Evolutionary conservation across 306 rosid species (phyloP), one percentile per base, ranked within the genome.

Genomic region (Gastrolobium bilobum): DNA sequence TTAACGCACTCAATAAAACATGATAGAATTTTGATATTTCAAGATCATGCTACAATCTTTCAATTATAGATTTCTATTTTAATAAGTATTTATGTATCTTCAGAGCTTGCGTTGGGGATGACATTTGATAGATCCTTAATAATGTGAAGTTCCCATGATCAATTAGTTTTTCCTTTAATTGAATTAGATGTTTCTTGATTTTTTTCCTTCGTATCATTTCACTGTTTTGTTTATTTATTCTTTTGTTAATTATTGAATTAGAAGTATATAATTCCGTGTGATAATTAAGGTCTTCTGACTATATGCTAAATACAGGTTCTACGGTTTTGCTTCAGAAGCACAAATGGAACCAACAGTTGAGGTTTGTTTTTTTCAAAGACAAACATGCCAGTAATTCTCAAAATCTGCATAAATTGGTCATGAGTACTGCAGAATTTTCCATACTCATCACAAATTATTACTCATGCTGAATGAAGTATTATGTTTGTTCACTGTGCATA

Each of bases 291-390:
- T 35, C 46, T 73, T 68, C 60, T 77, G 31, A 62, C 59, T 60
- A 47, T 73, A 10, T 51, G 48, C 69, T 50, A 65, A 75, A 72
- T 87, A 51, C 89, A 94, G 98, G 92, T 94, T 90, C 86, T 85
- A 94, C 76, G 98, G 97, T 80, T 94, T 94, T 90, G 92, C 97
- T 81, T 84, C 97, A 35, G 97, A 92, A 86, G 98, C 91, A 71
- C 98, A 92, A 71, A 87, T 88, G 94, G 93, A 91, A 67, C 98
- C 98, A 29, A 89, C 95, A 48, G 81, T 94, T 62, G 97, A 94
- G 97, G 98, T 94, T 57, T 68, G 81, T 56, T 76, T 79, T 82
- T 30, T 71, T 38, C n/a, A 8, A 34, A 35, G 68, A 11, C 30
- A 6, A 34, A 14, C 56, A 20, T 40, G 53, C 82, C 35, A 72